Evolutionary conservation across 2,329 filamentous ascomycete species (phyloP), one percentile per base, ranked within the genome.

Genomic region (Cytospora schulzeri): DNA sequence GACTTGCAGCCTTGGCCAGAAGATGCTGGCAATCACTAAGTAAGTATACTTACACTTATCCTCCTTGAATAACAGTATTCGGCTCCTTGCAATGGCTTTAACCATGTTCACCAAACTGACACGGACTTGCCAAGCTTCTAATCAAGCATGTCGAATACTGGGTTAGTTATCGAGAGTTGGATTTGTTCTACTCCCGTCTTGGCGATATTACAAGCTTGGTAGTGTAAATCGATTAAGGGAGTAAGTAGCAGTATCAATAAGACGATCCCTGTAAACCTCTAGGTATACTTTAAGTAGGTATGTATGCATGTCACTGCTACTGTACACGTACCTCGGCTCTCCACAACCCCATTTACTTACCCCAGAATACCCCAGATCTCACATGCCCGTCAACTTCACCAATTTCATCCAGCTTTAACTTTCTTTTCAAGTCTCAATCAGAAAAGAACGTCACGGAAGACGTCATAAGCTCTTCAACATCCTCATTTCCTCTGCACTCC

Each of bases 261-360:
- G 45, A 56, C 31, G 33, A 64, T 56, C 65, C 65, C 58, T 62
- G 65, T 55, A 38, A 12, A 22, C 12, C 9, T 7, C 19, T 12
- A n/a, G 41, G 19, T 48, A 12, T 24, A 22, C 7, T 7, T 7
- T 12, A n/a, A 19, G 19, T 48, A 12, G 12, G 12, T 14, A 24
- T 22, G 2, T 48, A n/a, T 48, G 22, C 41, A 48, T 9, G 41
- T 31, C 4, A 31, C 4, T 31, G 9, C 29, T 9, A 9, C 29
- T n/a, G 26, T 29, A 17, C 24, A 66, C 38, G 57, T 65, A 54
- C 65, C 65, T 65, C 62, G 65, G 65, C 65, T 66, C 65, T 66
- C 65, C 65, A 52, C 62, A 62, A 41, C 60, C 38, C 33, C 15
- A 9, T 24, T 35, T n/a, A 26, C 26, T 54, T 54, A 29, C 62